Percentiles rank a stretch among this genome's conserved stretches.
These are phyloP conservation scores for Fusarium metavorans DNA, from an alignment of 2,329 filamentous ascomycete species.

Conservation along the genomic window DNA sequence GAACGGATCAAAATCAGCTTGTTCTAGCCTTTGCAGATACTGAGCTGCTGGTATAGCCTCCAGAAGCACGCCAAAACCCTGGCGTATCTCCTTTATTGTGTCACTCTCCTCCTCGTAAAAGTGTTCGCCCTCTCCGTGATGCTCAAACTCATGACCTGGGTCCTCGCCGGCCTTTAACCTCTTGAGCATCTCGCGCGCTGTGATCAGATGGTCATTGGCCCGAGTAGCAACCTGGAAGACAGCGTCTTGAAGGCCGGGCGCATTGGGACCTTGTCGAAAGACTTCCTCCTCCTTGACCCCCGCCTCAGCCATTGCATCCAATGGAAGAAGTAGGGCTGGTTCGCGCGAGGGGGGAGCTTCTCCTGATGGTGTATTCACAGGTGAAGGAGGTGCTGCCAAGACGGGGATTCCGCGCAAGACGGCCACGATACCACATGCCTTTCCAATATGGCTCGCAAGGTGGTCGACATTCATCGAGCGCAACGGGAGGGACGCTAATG, in stretches of 20 bases:
- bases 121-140: conserved; percentile 80
- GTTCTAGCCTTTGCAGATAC: conserved; percentile 83
- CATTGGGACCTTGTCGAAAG: conserved; percentile 81
- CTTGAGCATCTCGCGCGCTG: conserved; percentile 89
- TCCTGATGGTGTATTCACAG: conserved; percentile 58
- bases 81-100: conserved; percentile 59
- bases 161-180: conserved; percentile 80
- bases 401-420: conserved; percentile 89
- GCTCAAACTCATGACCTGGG: conserved; percentile 89
- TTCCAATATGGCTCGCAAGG: conserved; percentile 93
- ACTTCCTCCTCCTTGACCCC: conserved; percentile 91
- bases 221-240: conserved; percentile 93
- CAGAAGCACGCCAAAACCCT: conserved; percentile 83
- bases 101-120: conserved; percentile 58
- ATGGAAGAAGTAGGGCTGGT: conserved; percentile 78
- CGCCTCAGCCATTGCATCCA: conserved; percentile 88
- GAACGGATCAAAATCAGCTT: conserved; percentile 86
- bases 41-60: conserved; percentile 82
- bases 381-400: conserved; percentile 78
- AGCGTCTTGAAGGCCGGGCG: conserved; percentile 85
- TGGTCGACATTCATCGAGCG: conserved; percentile 90
- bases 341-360: conserved; percentile 54
- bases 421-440: conserved; percentile 88
- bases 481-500: conserved; percentile 82
- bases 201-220: conserved; percentile 96